These are phyloP conservation scores for Fusarium siculi DNA, from an alignment of 2,329 filamentous ascomycete species.

Conservation along the genomic window DNA sequence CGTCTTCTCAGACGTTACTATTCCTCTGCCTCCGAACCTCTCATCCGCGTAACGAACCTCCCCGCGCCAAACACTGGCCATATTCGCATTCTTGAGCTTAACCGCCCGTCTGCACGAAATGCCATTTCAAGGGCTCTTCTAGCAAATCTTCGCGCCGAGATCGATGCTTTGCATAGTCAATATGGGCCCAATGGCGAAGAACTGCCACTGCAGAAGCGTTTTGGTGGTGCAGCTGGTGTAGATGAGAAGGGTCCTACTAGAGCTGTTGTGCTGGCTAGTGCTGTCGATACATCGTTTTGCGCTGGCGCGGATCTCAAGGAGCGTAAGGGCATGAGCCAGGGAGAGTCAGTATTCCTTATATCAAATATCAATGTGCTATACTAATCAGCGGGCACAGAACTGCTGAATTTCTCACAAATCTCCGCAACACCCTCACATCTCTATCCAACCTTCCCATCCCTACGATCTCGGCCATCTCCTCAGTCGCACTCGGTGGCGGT, in stretches of 20 bases:
- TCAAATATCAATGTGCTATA: not conserved
- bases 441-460: constrained; percentile 84
- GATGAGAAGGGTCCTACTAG: constrained; percentile 71
- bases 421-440: constrained; percentile 79
- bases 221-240: constrained; percentile 57
- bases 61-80: constrained; percentile 82
- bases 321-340: constrained; percentile 76
- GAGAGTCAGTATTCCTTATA: constrained; percentile 70
- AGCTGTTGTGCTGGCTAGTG: constrained; percentile 85
- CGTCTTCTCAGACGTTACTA: constrained; percentile 49
- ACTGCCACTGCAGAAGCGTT: constrained; percentile 52
- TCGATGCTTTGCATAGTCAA: constrained; percentile 75
- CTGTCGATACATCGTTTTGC: constrained; percentile 89
- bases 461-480: constrained; percentile 88
- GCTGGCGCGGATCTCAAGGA: constrained; percentile 96
- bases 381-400: constrained; percentile 65
- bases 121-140: constrained; percentile 87
- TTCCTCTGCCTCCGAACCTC: constrained; percentile 59
- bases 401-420: constrained; percentile 77
- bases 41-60: constrained; percentile 78
- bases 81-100: constrained; percentile 89
- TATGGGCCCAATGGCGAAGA: constrained; percentile 68
- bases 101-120: constrained; percentile 86
- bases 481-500: constrained; percentile 88
- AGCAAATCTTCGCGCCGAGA: constrained; percentile 73